Evolutionary conservation across 371 early-diverging fungal genomes (phyloP).

Genomic region (Lichtheimia ramosa): DNA sequence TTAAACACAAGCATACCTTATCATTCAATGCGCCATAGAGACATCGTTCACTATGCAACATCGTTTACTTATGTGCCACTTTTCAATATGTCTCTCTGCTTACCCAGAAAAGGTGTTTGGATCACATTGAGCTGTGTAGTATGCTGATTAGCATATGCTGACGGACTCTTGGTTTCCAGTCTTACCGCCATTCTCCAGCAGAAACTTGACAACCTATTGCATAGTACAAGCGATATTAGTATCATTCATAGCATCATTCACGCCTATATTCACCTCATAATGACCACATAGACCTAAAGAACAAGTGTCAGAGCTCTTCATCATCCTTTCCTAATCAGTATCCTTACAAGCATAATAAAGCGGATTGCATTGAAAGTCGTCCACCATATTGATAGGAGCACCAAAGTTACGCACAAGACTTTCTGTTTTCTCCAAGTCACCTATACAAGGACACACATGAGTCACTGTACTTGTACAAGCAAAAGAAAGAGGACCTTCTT

Average conservation of each 20-base stretch:
- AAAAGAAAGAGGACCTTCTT: conserved; percentile 25
- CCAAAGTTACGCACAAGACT: conserved; percentile 36
- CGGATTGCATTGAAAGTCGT: conserved; percentile 39
- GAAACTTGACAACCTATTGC: conserved; percentile 10
- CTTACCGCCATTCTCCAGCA: conserved; percentile 22
- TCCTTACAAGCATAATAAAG: conserved; percentile 43
- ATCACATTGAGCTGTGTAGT: conserved; percentile 39
- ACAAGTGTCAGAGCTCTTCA: not conserved
- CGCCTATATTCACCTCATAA: conserved; percentile 16
- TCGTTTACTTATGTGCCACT: not conserved
- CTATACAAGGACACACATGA: not conserved
- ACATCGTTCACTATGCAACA: conserved; percentile 32
- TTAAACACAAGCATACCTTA: conserved; percentile 1
- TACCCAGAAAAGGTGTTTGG: conserved; percentile 44
- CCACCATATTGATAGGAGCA: conserved; percentile 38
- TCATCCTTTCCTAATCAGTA: not conserved
- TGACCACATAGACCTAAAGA: conserved; percentile 33
- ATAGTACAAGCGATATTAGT: not conserved
- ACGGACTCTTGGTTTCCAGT: not conserved
- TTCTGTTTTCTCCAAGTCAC: conserved; percentile 35
- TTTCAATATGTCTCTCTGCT: not conserved
- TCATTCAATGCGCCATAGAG: conserved; percentile 38
- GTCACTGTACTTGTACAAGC: not conserved
- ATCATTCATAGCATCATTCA: not conserved
- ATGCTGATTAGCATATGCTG: conserved; percentile 9